Base-by-base conservation (phyloP, 2,329 filamentous ascomycete genomes). In the Clonostachys chloroleuca region DNA sequence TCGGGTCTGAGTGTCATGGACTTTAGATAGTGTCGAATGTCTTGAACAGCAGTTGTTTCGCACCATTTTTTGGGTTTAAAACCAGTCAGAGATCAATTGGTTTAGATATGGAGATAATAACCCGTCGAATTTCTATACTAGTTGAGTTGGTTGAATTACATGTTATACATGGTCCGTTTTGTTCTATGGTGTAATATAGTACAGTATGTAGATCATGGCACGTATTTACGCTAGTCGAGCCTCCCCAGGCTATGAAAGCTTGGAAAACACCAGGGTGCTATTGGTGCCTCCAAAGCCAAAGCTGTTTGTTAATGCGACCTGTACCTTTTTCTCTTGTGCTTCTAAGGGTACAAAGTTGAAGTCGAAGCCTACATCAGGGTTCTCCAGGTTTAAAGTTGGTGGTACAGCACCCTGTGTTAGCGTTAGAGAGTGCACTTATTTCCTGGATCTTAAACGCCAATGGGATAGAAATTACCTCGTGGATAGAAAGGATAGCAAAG, bases 271-370 rank as follows among this genome's bases (percentile, higher is more conserved):
- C 36, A 99, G 71, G 46, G 84, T 91, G 40, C 92, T 92, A 69
- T 99, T 99, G 2, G 92, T 97, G 14, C 94, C 94, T 12, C 94
- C 94, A 70, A 99, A 99, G 0, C 94, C 94, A 69, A 99, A 99
- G 63, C 92, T 97, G 60, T 99, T 99, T 5, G 89, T 94, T 49
- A 99, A 58, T 6, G 88, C 89, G 18, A 92, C 85, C 48, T 82
- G 71, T 12, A 97, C 81, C 3, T 74, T 62, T 54, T 81, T 84
- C 45, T 86, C 66, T 65, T 96, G 92, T 1, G 90, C 77, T 42
- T 73, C 61, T 5, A 83, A 74, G 0, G 91, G 81, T 5, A 96
- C 84, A 64, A 96, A 92, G 61, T 97, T 96, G 70, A 92, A 95
- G 52, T 83, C 72, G 46, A 89, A 86, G 5, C 83, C 77, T 2